Evolutionary conservation across 768 basidiomycete species (phyloP).

Genomic region (Chiua virens): DNA sequence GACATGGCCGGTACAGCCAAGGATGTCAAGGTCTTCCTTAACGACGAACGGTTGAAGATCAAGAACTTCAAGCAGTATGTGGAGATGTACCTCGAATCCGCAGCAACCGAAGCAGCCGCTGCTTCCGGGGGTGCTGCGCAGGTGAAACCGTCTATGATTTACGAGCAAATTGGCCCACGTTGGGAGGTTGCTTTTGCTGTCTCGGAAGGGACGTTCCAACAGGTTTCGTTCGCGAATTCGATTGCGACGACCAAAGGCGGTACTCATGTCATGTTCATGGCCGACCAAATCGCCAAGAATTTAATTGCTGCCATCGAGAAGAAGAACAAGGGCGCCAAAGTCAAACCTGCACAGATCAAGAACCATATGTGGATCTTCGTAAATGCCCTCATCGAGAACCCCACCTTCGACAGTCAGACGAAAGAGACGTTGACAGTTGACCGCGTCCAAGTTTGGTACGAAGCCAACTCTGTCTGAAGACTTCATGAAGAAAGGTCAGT

Average conservation of each 20-base stretch:
- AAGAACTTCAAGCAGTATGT: slow-evolving; percentile 98
- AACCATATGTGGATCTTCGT: slow-evolving; percentile 99
- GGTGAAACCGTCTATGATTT: slow-evolving; percentile 73
- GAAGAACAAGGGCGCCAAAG: slow-evolving; percentile 96
- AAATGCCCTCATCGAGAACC: slow-evolving; percentile 94
- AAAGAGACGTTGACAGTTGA: slow-evolving; percentile 93
- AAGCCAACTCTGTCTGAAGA: slow-evolving; percentile 85
- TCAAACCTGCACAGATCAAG: slow-evolving; percentile 92
- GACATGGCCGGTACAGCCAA: slow-evolving; percentile 96
- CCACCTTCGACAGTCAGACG: slow-evolving; percentile 98
- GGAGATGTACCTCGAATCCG: slow-evolving; percentile 85
- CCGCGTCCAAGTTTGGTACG: slow-evolving; percentile 85
- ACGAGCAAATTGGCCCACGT: slow-evolving; percentile 75
- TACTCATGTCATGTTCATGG: slow-evolving; percentile 81
- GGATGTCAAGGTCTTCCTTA: slow-evolving; percentile 90
- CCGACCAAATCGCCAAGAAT: slow-evolving; percentile 88
- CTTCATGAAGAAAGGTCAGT: slow-evolving; percentile 91
- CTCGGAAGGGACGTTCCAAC: slow-evolving; percentile 89
- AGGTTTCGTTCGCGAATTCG: slow-evolving; percentile 97
- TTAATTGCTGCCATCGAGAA: slow-evolving; percentile 82
- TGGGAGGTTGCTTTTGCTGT: slow-evolving; percentile 97
- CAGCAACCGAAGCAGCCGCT: slow-evolving; percentile 65
- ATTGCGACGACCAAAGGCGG: slow-evolving; percentile 97
- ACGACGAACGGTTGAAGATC: slow-evolving; percentile 88
- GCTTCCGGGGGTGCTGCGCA: slow-evolving; percentile 78